These are phyloP conservation scores for Hygrophorus russula DNA, from an alignment of 768 basidiomycete genomes.

Conservation along the genomic window DNA sequence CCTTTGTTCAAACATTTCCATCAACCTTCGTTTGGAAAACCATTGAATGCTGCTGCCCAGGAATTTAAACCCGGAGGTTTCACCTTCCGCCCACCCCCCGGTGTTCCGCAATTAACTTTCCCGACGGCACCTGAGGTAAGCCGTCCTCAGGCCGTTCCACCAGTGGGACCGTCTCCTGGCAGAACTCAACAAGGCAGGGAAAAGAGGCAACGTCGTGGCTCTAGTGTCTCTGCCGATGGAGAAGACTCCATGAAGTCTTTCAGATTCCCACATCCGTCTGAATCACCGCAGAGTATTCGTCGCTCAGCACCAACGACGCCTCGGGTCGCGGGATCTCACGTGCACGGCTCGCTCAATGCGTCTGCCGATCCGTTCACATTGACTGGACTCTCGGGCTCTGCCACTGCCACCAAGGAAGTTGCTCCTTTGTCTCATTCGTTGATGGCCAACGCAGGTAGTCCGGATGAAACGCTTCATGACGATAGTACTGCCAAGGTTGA, in stretches of 20 bases:
- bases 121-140: conserved; percentile 11
- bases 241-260: conserved; percentile 61
- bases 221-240: conserved; percentile 28
- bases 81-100: conserved; percentile 64
- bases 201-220: conserved; percentile 59
- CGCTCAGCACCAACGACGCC: conserved; percentile 31
- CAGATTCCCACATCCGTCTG: conserved; percentile 53
- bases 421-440: conserved; percentile 10
- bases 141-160: conserved; percentile 17
- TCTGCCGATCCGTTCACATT: conserved; percentile 56
- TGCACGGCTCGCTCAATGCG: conserved; percentile 25
- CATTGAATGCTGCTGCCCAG: conserved; percentile 68
- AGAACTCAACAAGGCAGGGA: conserved; percentile 59
- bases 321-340: conserved; percentile 9
- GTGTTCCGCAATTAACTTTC: conserved; percentile 48
- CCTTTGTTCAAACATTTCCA: conserved; percentile 27
- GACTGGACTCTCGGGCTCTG: conserved; percentile 41
- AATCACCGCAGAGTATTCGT: conserved; percentile 38
- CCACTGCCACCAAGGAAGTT: conserved; percentile 18
- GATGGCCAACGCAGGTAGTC: conserved; percentile 7
- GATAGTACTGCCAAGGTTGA: conserved; percentile 25
- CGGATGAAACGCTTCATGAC: conserved; percentile 19
- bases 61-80: conserved; percentile 76
- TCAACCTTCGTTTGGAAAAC: conserved; percentile 44
- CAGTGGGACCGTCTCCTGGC: conserved; percentile 29